These are phyloP conservation scores for Suillus discolor DNA, from an alignment of 768 basidiomycete species.

Conservation along the genomic window DNA sequence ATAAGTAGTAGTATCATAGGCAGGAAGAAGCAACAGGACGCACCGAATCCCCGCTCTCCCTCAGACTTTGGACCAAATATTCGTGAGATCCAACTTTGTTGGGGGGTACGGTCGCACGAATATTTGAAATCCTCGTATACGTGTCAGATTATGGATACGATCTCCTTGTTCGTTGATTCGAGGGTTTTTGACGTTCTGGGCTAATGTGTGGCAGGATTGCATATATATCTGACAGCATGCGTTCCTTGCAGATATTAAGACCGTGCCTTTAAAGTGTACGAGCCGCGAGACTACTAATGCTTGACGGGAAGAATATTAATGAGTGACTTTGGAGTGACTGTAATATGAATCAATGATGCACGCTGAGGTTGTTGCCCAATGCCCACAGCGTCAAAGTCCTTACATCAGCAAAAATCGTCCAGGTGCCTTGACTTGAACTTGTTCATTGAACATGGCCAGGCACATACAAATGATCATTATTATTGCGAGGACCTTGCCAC, in stretches of 20 bases:
- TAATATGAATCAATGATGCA: too few relatives aligned
- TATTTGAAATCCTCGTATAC: neutral
- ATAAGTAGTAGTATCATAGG: neutral
- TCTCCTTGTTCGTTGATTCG: too few relatives aligned
- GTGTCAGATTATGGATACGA: neutral
- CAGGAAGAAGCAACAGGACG: neutral
- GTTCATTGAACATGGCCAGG: neutral
- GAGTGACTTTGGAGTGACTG: neutral
- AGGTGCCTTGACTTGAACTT: neutral
- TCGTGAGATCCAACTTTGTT: too few relatives aligned
- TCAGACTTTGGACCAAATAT: neutral
- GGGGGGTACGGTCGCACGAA: neutral
- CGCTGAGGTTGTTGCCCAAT: too few relatives aligned
- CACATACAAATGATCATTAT: neutral
- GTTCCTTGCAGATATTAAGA: neutral
- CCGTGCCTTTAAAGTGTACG: neutral
- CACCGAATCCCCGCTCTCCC: neutral
- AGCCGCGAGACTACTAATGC: neutral
- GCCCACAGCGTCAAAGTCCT: neutral
- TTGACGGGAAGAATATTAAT: neutral
- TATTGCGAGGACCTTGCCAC: neutral
- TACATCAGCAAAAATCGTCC: neutral
- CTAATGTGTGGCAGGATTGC: neutral
- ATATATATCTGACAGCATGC: neutral
- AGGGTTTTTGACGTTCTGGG: neutral